Evolutionary conservation across 2,329 filamentous ascomycete genomes (phyloP).

Genomic region (Beauveria sp.): DNA sequence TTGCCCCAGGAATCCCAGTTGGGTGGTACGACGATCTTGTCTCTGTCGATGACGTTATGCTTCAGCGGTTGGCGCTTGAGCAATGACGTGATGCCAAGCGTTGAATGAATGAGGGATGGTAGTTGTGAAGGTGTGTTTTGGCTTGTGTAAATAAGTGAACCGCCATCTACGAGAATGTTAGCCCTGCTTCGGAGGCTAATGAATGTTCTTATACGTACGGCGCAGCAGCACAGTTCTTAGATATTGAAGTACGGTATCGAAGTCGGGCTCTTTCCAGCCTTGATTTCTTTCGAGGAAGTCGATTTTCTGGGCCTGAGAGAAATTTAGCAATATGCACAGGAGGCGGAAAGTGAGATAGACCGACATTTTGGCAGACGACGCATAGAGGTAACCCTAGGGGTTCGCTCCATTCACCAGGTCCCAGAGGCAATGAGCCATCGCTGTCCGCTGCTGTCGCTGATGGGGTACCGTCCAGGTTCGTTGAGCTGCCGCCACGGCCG

Average conservation of each 20-base stretch:
- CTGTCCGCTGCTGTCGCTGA: conserved; percentile 53
- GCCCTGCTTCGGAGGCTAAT: conserved; percentile 13
- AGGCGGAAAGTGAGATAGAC: conserved; percentile 22
- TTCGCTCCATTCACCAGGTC: conserved; percentile 90
- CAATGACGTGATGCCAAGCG: conserved; percentile 76
- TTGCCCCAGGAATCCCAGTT: conserved; percentile 99
- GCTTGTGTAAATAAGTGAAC: conserved; percentile 77
- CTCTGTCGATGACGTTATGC: conserved; percentile 86
- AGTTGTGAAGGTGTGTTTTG: conserved; percentile 70
- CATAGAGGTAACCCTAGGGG: conserved; percentile 79
- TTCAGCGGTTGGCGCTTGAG: conserved; percentile 72
- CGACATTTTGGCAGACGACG: conserved; percentile 91
- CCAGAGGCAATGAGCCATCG: conserved; percentile 66
- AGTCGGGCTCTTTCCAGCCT: conserved; percentile 92
- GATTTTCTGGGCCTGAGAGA: conserved; percentile 69
- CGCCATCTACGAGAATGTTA: conserved; percentile 52
- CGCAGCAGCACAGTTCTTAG: conserved; percentile 83
- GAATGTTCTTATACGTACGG: conserved; percentile 45
- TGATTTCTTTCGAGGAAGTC: conserved; percentile 83
- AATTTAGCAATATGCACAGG: conserved; percentile 17
- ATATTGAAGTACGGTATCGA: conserved; percentile 92
- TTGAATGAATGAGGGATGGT: conserved; percentile 74
- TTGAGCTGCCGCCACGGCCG: conserved; percentile 56
- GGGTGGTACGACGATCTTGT: conserved; percentile 88
- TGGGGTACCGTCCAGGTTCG: conserved; percentile 54